phyloP scores from a whole-genome alignment of 2,329 filamentous ascomycete genomes.

The Venturia effusa region DNA sequence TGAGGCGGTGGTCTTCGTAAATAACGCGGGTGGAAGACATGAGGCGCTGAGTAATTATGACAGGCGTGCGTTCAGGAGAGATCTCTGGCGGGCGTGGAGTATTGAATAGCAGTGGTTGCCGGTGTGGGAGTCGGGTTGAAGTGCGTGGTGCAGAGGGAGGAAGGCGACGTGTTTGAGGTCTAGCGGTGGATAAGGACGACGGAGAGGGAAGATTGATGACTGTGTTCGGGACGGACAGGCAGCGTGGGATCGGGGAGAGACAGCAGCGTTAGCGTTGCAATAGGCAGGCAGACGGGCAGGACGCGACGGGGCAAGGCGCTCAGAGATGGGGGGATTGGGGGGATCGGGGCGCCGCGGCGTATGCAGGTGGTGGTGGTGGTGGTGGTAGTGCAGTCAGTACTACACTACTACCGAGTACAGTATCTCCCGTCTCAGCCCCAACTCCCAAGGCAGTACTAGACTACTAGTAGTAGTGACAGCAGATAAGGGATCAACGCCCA shows the following conservation, averaged over 20 bases:
- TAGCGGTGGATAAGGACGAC: slow-evolving; percentile 1
- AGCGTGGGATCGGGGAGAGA: background rate
- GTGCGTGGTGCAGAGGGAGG: background rate
- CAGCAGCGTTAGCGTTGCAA: background rate
- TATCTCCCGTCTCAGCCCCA: background rate
- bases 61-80: background rate
- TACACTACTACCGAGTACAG: too few species aligned
- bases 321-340: background rate
- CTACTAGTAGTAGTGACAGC: too few species aligned
- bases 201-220: background rate
- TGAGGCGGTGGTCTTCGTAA: background rate
- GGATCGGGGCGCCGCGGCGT: background rate
- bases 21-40: background rate
- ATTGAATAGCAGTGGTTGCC: background rate
- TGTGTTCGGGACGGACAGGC: background rate
- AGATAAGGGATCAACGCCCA: background rate
- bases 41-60: background rate
- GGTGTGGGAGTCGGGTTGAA: background rate
- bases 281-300: background rate
- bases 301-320: background rate
- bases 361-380: background rate
- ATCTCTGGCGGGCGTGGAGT: background rate
- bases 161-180: background rate
- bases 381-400: background rate
- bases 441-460: too few species aligned